Evolutionary conservation across 441 rosid species (phyloP).

Genomic region (Erodium chrysanthum): DNA sequence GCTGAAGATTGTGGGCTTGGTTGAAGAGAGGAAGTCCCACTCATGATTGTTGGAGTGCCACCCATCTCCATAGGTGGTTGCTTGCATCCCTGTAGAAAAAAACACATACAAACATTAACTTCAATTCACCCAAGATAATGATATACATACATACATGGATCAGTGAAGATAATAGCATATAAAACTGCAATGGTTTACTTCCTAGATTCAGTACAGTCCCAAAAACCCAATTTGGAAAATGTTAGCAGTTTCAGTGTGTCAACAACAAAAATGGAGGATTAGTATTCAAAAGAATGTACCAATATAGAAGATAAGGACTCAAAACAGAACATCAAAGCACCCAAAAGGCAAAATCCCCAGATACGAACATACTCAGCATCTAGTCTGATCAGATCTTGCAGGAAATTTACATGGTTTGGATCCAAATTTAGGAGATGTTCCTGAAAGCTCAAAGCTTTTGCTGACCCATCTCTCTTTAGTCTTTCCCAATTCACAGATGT

Average conservation of each 20-base stretch:
- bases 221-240: neutral
- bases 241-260: neutral
- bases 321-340: no score
- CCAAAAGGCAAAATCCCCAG: neutral
- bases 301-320: neutral
- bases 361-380: neutral
- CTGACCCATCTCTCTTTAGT: neutral
- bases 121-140: neutral
- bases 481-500: neutral
- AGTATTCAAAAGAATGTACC: neutral
- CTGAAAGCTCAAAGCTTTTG: neutral
- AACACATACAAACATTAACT: neutral
- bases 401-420: neutral
- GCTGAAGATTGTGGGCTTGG: slow-evolving; percentile 85
- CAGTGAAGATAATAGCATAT: no score
- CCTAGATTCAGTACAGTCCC: neutral
- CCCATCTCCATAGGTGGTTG: slow-evolving; percentile 42
- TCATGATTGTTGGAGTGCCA: slow-evolving; percentile 43
- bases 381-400: neutral
- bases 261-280: neutral
- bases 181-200: no score
- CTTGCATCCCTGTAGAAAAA: slow-evolving; percentile 50
- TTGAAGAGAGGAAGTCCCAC: slow-evolving; percentile 66
- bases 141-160: no score
- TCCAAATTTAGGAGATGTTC: neutral